Evolutionary conservation across 139 green algal species (phyloP).

Genomic region (Picochlorum sp.): DNA sequence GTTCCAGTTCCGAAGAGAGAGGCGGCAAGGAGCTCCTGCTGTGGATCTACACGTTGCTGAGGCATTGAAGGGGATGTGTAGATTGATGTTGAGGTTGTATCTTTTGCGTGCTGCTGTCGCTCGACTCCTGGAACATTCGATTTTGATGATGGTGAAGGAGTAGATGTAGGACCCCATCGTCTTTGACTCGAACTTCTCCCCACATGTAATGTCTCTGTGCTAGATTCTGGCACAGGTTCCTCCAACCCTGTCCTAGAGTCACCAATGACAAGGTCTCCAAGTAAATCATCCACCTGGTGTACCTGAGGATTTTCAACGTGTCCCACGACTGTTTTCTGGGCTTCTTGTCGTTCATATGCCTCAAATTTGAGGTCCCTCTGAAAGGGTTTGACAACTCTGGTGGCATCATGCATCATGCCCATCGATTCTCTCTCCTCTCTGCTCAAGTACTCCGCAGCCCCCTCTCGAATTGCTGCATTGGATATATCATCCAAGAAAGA

Average conservation of each 20-base stretch:
- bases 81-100: not conserved
- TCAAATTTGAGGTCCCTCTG: slow-evolving; percentile 20
- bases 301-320: not conserved
- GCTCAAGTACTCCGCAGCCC: slow-evolving; percentile 53
- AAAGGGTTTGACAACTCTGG: too few species aligned
- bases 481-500: slow-evolving; percentile 55
- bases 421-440: slow-evolving; percentile 36
- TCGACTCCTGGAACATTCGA: not conserved
- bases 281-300: not conserved
- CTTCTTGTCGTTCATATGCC: slow-evolving; percentile 13
- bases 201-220: not conserved
- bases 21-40: slow-evolving; percentile 19
- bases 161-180: slow-evolving; percentile 8
- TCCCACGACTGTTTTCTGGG: not conserved
- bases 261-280: slow-evolving; percentile 7
- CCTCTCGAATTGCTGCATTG: slow-evolving; percentile 19
- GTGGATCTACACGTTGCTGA: slow-evolving; percentile 10
- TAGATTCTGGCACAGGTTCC: not conserved
- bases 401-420: slow-evolving; percentile 18
- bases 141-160: not conserved
- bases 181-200: not conserved
- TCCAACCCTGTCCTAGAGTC: not conserved
- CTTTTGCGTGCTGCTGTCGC: not conserved
- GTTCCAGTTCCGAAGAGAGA: slow-evolving; percentile 30
- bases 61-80: not conserved